Conservation (phyloP, 495 filamentous ascomycete species). For the Talaromyces thailandensis region DNA sequence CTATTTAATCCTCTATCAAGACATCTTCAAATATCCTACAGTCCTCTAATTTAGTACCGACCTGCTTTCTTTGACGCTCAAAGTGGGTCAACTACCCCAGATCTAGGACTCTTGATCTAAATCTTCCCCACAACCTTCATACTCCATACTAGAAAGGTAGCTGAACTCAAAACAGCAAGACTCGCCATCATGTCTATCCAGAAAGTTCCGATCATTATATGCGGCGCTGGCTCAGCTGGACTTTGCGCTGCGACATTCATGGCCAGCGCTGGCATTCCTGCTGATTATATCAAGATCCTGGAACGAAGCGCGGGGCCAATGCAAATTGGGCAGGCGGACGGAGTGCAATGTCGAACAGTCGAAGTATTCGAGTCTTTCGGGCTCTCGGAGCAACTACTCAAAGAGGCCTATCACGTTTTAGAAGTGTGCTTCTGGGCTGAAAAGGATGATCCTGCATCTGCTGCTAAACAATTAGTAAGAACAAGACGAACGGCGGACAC, state of each 20-base stretch:
- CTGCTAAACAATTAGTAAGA: background rate
- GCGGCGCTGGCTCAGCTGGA: constrained; percentile 61
- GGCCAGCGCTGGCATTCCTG: constrained; percentile 42
- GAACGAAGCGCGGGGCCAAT: constrained; percentile 54
- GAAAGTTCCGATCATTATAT: constrained; percentile 45
- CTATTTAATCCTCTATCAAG: background rate
- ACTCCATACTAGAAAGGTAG: background rate
- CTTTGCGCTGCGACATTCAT: constrained; percentile 62
- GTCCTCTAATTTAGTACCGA: background rate
- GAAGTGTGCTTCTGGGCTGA: constrained; percentile 59
- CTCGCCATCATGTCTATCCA: background rate
- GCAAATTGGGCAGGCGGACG: constrained; percentile 67
- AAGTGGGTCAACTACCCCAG: background rate
- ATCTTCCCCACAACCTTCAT: background rate
- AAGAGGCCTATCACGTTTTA: constrained; percentile 60
- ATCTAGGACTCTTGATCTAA: background rate
- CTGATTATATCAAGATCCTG: constrained; percentile 45
- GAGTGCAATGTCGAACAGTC: constrained; percentile 69
- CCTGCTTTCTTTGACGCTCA: background rate
- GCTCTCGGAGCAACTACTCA: constrained; percentile 58
- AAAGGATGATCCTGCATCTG: constrained; percentile 24
- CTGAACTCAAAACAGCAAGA: background rate
- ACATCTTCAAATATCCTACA: background rate
- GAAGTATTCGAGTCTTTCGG: constrained; percentile 78
- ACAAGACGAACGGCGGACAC: constrained; percentile 50